Conservation (phyloP, 2,329 filamentous ascomycete genomes). For the Ceratocystis destructans region DNA sequence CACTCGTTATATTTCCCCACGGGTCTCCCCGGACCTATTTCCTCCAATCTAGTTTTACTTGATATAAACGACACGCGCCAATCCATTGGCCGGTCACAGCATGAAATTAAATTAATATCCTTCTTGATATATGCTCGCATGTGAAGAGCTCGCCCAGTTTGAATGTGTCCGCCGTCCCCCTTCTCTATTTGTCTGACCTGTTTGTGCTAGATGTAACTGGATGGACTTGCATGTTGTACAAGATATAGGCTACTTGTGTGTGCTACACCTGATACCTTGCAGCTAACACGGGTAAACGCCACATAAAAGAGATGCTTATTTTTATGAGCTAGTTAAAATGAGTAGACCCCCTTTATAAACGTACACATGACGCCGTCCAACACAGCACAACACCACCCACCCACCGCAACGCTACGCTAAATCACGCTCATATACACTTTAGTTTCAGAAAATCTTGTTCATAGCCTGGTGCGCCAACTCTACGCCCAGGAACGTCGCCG, state of each 20-base stretch:
- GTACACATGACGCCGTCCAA: neutral
- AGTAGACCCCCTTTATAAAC: neutral
- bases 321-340: neutral
- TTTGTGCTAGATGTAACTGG: neutral
- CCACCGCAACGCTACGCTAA: no score
- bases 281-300: neutral
- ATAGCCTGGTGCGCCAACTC: slow-evolving; percentile 74
- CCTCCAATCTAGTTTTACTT: neutral
- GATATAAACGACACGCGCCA: neutral
- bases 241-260: neutral
- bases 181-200: neutral
- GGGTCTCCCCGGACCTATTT: neutral
- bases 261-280: neutral
- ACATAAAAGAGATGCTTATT: no score
- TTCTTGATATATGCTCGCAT: neutral
- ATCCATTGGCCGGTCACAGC: neutral
- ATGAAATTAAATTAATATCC: neutral
- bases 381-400: no score
- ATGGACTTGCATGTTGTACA: no score
- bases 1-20: neutral
- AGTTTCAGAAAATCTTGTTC: slow-evolving; percentile 51
- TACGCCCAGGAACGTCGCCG: slow-evolving; percentile 81
- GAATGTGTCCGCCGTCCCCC: neutral
- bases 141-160: neutral
- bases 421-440: neutral